These are phyloP conservation scores for Umbellularia californica DNA, from an alignment of 164 flowering plant genomes.

Conservation along the genomic window DNA sequence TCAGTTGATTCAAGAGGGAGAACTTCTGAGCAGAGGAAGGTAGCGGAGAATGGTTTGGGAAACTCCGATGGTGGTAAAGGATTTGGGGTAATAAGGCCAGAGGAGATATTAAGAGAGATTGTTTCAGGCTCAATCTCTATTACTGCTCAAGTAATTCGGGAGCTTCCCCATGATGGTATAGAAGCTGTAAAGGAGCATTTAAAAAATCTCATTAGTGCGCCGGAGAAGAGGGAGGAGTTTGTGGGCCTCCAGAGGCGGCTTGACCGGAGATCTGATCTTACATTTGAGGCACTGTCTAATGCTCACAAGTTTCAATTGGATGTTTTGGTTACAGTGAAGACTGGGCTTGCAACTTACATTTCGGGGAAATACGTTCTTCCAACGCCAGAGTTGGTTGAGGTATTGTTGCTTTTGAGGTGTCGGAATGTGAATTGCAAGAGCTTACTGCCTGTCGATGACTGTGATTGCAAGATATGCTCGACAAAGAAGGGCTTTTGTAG, in stretches of 20 bases:
- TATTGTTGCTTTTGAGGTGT: constrained; percentile 65
- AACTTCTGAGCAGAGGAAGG: constrained; percentile 41
- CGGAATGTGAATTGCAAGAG: constrained; percentile 62
- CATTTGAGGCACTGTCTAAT: constrained; percentile 50
- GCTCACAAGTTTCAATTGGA: constrained; percentile 66
- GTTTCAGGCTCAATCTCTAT: constrained; percentile 56
- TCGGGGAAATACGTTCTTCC: constrained; percentile 29
- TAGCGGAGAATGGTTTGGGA: constrained; percentile 28
- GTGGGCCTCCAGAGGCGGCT: constrained; percentile 43
- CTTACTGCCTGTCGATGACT: constrained; percentile 83
- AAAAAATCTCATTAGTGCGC: constrained; percentile 38
- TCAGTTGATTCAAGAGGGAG: constrained; percentile 58
- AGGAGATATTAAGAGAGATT: constrained; percentile 58
- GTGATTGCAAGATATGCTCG: constrained; percentile 87
- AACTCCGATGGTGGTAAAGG: constrained; percentile 31
- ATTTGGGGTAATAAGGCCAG: constrained; percentile 44
- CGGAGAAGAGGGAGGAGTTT: constrained; percentile 65
- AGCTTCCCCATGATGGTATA: constrained; percentile 53
- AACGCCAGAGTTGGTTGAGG: constrained; percentile 67
- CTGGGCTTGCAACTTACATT: constrained; percentile 62
- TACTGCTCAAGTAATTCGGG: constrained; percentile 50
- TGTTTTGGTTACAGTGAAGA: constrained; percentile 78
- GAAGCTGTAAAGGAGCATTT: constrained; percentile 57
- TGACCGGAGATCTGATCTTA: constrained; percentile 58
- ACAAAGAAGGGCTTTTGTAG: constrained; percentile 82